Evolutionary conservation across 495 filamentous ascomycete genomes (phyloP).

Genomic region (Hypoxylon subgilvum): DNA sequence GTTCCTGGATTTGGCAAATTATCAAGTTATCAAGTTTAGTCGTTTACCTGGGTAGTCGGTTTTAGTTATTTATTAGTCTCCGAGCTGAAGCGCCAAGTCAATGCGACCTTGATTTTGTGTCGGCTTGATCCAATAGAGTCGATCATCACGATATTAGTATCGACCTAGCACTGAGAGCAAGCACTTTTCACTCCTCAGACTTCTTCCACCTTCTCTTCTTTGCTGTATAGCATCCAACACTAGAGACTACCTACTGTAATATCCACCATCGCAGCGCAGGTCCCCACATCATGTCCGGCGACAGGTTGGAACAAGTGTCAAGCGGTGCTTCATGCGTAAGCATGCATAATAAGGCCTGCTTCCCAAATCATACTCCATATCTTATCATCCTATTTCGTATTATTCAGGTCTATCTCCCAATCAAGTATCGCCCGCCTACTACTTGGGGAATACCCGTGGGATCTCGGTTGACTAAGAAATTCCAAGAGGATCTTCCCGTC

Average conservation of each 20-base stretch:
- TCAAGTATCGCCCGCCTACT: conserved; percentile 8
- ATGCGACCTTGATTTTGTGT: too few relatives aligned
- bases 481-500: conserved; percentile 26
- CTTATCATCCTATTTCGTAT: conserved; percentile 13
- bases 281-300: conserved; percentile 38
- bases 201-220: neutral
- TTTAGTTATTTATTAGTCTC: neutral
- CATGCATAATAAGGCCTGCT: conserved; percentile 32
- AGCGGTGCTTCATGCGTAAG: conserved; percentile 24
- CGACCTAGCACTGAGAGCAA: neutral
- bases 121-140: too few relatives aligned
- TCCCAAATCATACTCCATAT: too few relatives aligned
- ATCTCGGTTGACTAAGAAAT: conserved; percentile 19
- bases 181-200: neutral
- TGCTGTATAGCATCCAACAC: too few relatives aligned
- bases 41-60: conserved; percentile 9
- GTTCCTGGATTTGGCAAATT: conserved; percentile 18
- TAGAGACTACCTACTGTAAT: too few relatives aligned
- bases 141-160: too few relatives aligned
- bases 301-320: too few relatives aligned
- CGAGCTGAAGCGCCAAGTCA: neutral
- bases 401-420: conserved; percentile 2
- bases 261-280: conserved; percentile 22
- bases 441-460: conserved; percentile 17
- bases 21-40: conserved; percentile 15